Conservation (phyloP, 495 filamentous ascomycete genomes). For the Lichina pygmaea region DNA sequence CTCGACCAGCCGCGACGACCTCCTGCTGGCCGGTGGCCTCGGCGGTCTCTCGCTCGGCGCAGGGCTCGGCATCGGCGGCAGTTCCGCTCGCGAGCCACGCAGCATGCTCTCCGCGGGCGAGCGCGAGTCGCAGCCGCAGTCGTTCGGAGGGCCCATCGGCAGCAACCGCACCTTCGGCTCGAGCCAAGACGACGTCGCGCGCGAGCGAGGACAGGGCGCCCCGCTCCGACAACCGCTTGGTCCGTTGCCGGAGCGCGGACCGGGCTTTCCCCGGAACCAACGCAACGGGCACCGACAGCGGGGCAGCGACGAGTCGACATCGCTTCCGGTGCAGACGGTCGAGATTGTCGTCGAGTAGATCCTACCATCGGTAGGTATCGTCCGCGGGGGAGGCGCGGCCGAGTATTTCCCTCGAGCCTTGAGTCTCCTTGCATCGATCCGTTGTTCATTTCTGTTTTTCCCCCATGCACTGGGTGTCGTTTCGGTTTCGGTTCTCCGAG, state of each 20-base stretch:
- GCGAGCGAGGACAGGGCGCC: constrained; percentile 18
- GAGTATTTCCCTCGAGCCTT: no score
- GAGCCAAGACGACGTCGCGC: constrained; percentile 36
- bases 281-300: constrained; percentile 60
- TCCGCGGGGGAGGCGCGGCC: no score
- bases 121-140: constrained; percentile 24
- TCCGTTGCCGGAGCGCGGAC: constrained; percentile 46
- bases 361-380: not conserved
- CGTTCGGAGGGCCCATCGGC: constrained; percentile 48
- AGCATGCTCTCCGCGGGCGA: constrained; percentile 36
- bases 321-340: constrained; percentile 29
- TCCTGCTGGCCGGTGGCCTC: constrained; percentile 38
- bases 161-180: constrained; percentile 53
- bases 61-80: constrained; percentile 28
- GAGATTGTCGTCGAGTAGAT: constrained; percentile 17
- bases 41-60: constrained; percentile 28
- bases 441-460: no score
- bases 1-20: constrained; percentile 39
- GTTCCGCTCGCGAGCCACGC: constrained; percentile 21
- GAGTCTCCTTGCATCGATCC: no score
- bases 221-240: constrained; percentile 66
- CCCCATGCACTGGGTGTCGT: no score
- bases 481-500: no score
- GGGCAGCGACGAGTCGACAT: constrained; percentile 36
- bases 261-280: constrained; percentile 42